phyloP scores from a whole-genome alignment of 441 rosid species.

The Viola pubescens region DNA sequence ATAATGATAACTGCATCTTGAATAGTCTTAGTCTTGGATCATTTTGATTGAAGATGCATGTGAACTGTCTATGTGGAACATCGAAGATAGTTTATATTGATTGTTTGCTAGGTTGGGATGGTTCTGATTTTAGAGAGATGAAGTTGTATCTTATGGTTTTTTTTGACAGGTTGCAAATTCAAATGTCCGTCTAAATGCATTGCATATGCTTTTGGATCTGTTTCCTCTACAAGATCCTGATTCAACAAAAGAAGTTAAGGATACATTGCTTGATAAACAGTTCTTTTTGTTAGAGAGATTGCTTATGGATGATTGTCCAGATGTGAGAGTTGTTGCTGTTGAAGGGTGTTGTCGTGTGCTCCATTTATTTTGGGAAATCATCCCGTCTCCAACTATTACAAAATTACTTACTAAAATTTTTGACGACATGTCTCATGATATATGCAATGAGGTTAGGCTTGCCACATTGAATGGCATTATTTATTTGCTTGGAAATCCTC shows the following conservation, averaged over 20 bases:
- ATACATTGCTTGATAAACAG: constrained; percentile 68
- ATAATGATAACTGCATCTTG: neutral
- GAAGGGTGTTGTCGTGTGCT: constrained; percentile 92
- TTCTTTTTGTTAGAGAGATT: constrained; percentile 76
- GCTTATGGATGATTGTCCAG: constrained; percentile 80
- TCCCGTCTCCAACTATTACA: constrained; percentile 76
- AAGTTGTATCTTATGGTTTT: constrained; percentile 1
- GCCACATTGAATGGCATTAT: constrained; percentile 74
- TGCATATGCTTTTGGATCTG: constrained; percentile 79
- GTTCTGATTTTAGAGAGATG: constrained; percentile 1
- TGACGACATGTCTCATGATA: constrained; percentile 69
- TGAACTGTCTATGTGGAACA: neutral
- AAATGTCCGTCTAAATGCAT: constrained; percentile 82
- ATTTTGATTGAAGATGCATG: neutral
- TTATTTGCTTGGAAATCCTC: constrained; percentile 86
- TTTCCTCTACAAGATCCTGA: constrained; percentile 96
- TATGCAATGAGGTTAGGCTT: constrained; percentile 76
- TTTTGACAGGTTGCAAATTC: constrained; percentile 85
- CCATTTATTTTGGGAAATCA: constrained; percentile 87
- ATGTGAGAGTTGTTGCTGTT: constrained; percentile 83
- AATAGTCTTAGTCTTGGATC: neutral
- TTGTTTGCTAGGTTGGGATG: neutral
- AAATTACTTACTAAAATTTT: constrained; percentile 55
- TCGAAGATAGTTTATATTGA: neutral
- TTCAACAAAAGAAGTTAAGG: constrained; percentile 79